Evolutionary conservation across 1,284 basidiomycete species (phyloP), one percentile per base, ranked within the genome.

Genomic region (Pseudozyma thailandica): DNA sequence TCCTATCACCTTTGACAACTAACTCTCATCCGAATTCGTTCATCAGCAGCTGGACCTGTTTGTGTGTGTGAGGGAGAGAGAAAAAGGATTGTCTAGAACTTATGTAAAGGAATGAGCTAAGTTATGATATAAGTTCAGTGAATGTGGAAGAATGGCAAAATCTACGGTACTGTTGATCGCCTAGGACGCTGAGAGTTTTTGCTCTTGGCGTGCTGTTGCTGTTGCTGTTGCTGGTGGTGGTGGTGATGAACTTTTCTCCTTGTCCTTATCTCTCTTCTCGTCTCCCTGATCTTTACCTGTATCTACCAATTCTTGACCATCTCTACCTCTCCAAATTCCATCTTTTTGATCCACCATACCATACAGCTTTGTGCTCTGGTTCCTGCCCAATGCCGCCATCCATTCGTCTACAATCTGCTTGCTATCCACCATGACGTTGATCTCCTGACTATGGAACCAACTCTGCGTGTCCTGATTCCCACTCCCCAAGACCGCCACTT

Each of bases 391-490:
- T 2, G 87, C 87, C 44, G 87, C 86, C 82, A 88, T 86, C 88
- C 90, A 90, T 69, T 90, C 89, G 35, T 80, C 74, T 39, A 89
- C 88, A 50, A 90, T 85, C 58, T 86, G 84, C 28, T 85, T 78
- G 21, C 85, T 88, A 80, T 92, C 90, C 47, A 92, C 85, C 87
- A 92, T 88, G 57, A 91, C 85, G 79, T 92, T 91, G 75, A 89
- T 87, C 79, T 92, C 91, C 72, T 90, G 89, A 38, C 88, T 89
- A 82, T 92, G 91, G 85, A 88, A 91, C 89, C 90, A 91, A 16
- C 87, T 88, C 79, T 91, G 90, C 20, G 80, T 82, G 47, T 82
- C 80, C 55, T 88, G 88, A 77, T 90, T 90, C 8, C 89, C 89
- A 56, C 87, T 89, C 4, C 91, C 90, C 25, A 88, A 85, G 59